Percentiles rank a stretch among this genome's conserved stretches.
Evolutionary conservation across 495 filamentous ascomycete genomes (phyloP).

Genomic region (Daldinia concentrica): DNA sequence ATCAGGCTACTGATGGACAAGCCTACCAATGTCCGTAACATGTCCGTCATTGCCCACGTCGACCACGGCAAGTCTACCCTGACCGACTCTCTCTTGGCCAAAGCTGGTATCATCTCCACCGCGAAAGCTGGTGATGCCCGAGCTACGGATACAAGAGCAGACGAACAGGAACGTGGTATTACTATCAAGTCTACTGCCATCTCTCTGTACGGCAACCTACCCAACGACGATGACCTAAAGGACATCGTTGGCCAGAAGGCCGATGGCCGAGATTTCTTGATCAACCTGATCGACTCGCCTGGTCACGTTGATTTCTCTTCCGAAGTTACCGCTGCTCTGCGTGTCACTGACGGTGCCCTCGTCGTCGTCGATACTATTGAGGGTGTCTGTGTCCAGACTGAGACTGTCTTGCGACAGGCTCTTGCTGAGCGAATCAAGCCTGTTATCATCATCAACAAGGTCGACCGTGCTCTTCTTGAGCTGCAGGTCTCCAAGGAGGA

Average conservation of each 20-base stretch:
- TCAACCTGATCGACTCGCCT: constrained; percentile 99
- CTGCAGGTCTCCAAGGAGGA: constrained; percentile 98
- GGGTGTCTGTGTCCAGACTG: constrained; percentile 99
- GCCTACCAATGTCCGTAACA: constrained; percentile 93
- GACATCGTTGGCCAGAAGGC: constrained; percentile 87
- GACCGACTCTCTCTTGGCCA: constrained; percentile 98
- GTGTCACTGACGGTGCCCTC: constrained; percentile 99
- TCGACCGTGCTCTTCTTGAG: constrained; percentile 98
- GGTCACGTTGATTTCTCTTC: constrained; percentile 99
- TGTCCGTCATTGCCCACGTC: constrained; percentile 99
- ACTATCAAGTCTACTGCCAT: constrained; percentile 99
- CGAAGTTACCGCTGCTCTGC: constrained; percentile 98
- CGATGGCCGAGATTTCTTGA: constrained; percentile 92
- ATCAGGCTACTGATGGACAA: constrained; percentile 98
- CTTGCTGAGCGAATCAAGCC: constrained; percentile 99
- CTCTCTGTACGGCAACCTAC: constrained; percentile 90
- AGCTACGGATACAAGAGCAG: constrained; percentile 95
- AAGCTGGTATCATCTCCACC: constrained; percentile 98
- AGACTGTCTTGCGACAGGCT: constrained; percentile 99
- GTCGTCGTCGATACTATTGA: constrained; percentile 99
- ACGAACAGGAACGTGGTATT: constrained; percentile 99
- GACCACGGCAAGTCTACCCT: constrained; percentile 99
- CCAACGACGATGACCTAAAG: constrained; percentile 88
- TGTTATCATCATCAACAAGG: constrained; percentile 99
- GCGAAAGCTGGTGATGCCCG: constrained; percentile 95